Conservation (phyloP, 1,284 basidiomycete genomes). For the Malassezia cuniculi region DNA sequence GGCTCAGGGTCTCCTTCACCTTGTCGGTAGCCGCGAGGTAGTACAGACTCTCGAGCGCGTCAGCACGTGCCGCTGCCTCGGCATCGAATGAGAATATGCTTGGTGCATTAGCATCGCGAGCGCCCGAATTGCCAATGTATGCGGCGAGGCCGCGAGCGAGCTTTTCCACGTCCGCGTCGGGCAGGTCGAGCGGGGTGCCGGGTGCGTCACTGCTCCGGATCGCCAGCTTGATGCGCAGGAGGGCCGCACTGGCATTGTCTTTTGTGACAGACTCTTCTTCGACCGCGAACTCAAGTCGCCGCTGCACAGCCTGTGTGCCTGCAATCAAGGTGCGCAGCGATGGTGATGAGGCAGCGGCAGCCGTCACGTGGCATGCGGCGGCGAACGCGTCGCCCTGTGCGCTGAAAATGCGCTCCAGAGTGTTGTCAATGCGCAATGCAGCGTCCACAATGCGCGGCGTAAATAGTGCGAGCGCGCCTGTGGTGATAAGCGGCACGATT, state of each 20-base stretch:
- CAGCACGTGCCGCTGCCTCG: conserved; percentile 10
- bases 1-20: conserved; percentile 15
- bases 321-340: background rate
- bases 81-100: background rate
- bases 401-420: too few relatives aligned
- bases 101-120: background rate
- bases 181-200: background rate
- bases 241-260: background rate
- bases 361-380: too few relatives aligned
- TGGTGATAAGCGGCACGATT: too few relatives aligned
- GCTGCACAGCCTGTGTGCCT: background rate
- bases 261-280: background rate
- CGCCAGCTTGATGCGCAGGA: conserved; percentile 11
- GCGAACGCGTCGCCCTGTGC: too few relatives aligned
- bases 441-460: too few relatives aligned
- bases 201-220: background rate
- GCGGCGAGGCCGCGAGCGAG: too few relatives aligned
- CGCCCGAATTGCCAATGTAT: background rate
- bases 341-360: too few relatives aligned
- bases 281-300: too few relatives aligned
- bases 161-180: conserved; percentile 4
- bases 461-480: too few relatives aligned
- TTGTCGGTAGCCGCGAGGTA: conserved; percentile 24
- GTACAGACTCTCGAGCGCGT: conserved; percentile 27
- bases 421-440: too few relatives aligned